Base-by-base conservation (phyloP, 164 flowering plant genomes). In the Magnolia kwangsiensis region DNA sequence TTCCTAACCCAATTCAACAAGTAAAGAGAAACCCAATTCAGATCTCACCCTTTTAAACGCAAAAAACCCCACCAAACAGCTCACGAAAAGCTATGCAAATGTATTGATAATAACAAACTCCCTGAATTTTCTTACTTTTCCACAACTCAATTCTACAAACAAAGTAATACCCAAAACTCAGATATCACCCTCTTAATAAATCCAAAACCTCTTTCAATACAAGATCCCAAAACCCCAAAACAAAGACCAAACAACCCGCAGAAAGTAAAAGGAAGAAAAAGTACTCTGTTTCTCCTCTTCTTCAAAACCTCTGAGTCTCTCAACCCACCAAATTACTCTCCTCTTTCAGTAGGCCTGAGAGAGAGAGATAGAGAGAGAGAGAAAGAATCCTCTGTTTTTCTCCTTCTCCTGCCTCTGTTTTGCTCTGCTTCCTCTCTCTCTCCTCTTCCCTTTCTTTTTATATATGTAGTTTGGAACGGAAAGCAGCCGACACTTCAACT, bases 401-500 rank as follows among this genome's bases (percentile, higher is more conserved):
- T 18, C 23, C 6, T n/a, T 37, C 23, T 24, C 59, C 59, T 55
- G 13, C 50, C 49, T 67, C 50, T 67, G 21, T 4, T 31, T 18
- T 67, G 37, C 50, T 31, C 23, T 24, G 20, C 61, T 21, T n/a
- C 24, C 20, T 13, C 67, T n/a, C 67, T n/a, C 23, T 37, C 10
- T 29, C 59, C 29, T 59, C 55, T 59, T 6, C 59, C 67, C 14
- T 58, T 45, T 18, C n/a, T 16, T 51, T 55, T 59, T 67, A 31
- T 29, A 55, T 18, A 55, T 10, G 31, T 6, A 27, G 13, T 50
- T 23, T 3, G 58, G 8, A 55, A 61, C 29, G 19, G 31, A 72
- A 9, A 73, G 21, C 70, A 64, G 76, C 76, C 76, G 69, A 74
- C 76, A 74, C 71, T 70, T n/a, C 76, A 65, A 64, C 45, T 50